A percentile compares a stretch with the other conserved stretches of the same genome.
These are phyloP conservation scores for Colletotrichum sansevieriae DNA, from an alignment of 2,329 filamentous ascomycete species.

Conservation along the genomic window DNA sequence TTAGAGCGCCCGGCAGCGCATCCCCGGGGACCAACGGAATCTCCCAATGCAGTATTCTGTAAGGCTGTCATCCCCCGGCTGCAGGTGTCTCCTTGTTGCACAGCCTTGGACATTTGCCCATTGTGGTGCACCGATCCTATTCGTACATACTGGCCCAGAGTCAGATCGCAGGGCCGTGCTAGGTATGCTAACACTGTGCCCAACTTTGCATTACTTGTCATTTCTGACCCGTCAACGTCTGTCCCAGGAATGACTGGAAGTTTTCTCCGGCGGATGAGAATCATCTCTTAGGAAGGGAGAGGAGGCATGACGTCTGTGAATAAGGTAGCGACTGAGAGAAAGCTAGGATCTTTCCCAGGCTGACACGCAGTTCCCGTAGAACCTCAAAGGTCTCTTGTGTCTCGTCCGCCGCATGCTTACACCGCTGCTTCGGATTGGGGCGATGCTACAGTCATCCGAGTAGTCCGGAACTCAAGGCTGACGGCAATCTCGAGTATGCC, in stretches of 20 bases:
- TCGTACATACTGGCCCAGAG: background rate
- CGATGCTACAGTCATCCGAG: conserved; percentile 15
- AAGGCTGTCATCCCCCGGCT: conserved; percentile 19
- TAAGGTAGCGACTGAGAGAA: background rate
- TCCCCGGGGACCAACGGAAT: background rate
- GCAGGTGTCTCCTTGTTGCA: conserved; percentile 20
- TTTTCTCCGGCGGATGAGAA: background rate
- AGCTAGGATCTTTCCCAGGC: conserved; percentile 4
- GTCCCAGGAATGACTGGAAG: no score
- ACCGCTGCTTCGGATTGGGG: conserved; percentile 30
- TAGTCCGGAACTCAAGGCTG: conserved; percentile 16
- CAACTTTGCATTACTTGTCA: conserved; percentile 6
- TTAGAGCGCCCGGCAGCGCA: background rate
- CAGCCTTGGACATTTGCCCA: conserved; percentile 1
- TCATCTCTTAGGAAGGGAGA: background rate
- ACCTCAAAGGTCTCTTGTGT: background rate
- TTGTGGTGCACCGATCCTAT: conserved; percentile 8
- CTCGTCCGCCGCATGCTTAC: conserved; percentile 22
- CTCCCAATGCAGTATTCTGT: conserved; percentile 26
- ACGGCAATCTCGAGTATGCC: conserved; percentile 9
- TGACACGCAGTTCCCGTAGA: conserved; percentile 9
- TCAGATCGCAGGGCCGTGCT: background rate
- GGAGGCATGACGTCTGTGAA: conserved; percentile 19
- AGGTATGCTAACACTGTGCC: background rate
- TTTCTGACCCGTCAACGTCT: background rate